Evolutionary conservation across 108 stramenopile genomes (phyloP).

Genomic region (Thalassiosira profunda): DNA sequence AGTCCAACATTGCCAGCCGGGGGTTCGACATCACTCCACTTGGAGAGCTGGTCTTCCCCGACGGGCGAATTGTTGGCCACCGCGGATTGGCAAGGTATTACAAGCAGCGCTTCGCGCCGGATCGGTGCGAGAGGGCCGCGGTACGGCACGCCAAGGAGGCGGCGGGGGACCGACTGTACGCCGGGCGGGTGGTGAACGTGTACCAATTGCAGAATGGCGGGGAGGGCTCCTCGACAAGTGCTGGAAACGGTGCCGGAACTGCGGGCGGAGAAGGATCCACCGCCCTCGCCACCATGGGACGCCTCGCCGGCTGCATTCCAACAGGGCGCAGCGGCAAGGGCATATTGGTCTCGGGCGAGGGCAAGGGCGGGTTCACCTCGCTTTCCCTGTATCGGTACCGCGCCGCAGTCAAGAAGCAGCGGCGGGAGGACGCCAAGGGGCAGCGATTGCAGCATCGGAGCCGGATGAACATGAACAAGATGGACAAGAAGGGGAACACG

Average conservation of each 20-base stretch:
- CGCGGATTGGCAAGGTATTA: constrained; percentile 82
- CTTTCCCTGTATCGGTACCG: constrained; percentile 87
- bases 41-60: constrained; percentile 89
- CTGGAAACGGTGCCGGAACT: constrained; percentile 22
- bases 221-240: constrained; percentile 2
- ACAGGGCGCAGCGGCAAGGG: constrained; percentile 64
- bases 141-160: constrained; percentile 75
- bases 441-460: constrained; percentile 59
- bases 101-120: constrained; percentile 76
- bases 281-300: background rate
- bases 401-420: constrained; percentile 84
- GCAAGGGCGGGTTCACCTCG: constrained; percentile 63
- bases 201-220: constrained; percentile 23
- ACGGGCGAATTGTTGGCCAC: constrained; percentile 91
- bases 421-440: constrained; percentile 65
- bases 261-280: constrained; percentile 6
- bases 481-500: constrained; percentile 91
- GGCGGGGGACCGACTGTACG: constrained; percentile 79
- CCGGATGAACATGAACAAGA: constrained; percentile 72
- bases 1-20: constrained; percentile 74
- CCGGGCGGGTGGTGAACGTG: constrained; percentile 69
- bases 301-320: constrained; percentile 7
- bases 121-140: constrained; percentile 45
- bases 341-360: constrained; percentile 56
- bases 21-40: constrained; percentile 91